These are phyloP conservation scores for Chlorella sp. DNA, from an alignment of 139 green algal species.

Conservation along the genomic window DNA sequence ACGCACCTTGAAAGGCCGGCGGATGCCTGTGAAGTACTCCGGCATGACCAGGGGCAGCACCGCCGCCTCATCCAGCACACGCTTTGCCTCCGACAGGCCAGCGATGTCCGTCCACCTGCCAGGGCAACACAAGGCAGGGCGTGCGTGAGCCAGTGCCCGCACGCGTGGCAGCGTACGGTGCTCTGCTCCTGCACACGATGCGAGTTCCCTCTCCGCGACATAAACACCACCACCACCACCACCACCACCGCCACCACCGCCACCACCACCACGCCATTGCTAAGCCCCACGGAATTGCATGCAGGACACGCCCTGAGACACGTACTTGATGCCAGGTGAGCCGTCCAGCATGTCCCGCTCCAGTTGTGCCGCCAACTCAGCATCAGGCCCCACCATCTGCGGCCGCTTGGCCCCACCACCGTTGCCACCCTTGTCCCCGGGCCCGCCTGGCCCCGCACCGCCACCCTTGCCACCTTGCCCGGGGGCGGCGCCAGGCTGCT, in stretches of 20 bases:
- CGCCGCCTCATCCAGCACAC: constrained; percentile 85
- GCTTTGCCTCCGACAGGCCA: constrained; percentile 74
- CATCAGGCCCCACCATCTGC: constrained; percentile 49
- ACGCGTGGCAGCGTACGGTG: background rate
- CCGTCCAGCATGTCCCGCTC: constrained; percentile 75
- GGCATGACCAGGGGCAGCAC: constrained; percentile 83
- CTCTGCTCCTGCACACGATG: too few species aligned
- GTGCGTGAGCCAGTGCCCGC: background rate
- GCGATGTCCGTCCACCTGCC: constrained; percentile 57
- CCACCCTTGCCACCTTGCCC: constrained; percentile 12
- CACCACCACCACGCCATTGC: too few species aligned
- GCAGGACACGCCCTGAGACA: background rate
- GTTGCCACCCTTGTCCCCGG: constrained; percentile 2
- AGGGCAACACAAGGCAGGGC: background rate
- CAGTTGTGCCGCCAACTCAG: constrained; percentile 66
- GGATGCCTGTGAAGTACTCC: constrained; percentile 87
- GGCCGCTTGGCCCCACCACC: constrained; percentile 15
- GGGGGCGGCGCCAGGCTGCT: constrained; percentile 2
- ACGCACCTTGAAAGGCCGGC: constrained; percentile 77
- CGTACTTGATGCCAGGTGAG: constrained; percentile 53
- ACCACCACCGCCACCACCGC: too few species aligned
- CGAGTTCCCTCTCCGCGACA: background rate
- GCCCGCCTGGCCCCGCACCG: too few species aligned
- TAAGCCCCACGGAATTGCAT: background rate
- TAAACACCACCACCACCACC: too few species aligned